Conservation (phyloP, 177 flowering plant species). For the Tripterygium wilfordii region DNA sequence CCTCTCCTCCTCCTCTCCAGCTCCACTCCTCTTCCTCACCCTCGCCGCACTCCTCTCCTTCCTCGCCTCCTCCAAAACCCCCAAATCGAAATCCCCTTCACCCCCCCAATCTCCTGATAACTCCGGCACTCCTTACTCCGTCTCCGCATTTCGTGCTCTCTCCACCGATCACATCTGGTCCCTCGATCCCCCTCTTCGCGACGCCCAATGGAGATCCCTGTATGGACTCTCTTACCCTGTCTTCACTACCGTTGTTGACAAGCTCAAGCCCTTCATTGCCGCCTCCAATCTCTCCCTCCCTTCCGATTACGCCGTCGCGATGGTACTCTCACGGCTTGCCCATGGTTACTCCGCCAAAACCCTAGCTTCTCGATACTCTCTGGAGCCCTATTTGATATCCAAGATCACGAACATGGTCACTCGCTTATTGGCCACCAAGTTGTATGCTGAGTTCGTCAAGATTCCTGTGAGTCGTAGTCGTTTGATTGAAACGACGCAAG, state of each 20-base stretch:
- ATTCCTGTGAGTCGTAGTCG: conserved; percentile 62
- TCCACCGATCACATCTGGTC: conserved; percentile 89
- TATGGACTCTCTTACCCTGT: conserved; percentile 92
- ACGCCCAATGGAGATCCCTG: conserved; percentile 79
- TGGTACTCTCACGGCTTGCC: conserved; percentile 82
- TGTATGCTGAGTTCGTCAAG: conserved; percentile 71
- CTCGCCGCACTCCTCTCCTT: conserved; percentile 21
- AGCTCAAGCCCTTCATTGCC: conserved; percentile 73
- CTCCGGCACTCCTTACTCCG: conserved; percentile 32
- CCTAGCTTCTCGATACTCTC: conserved; percentile 54
- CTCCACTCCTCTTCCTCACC: conserved; percentile 33
- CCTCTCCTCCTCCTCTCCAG: conserved; percentile 67
- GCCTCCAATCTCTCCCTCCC: conserved; percentile 81
- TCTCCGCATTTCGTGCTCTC: conserved; percentile 80
- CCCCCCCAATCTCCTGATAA: conserved; percentile 11
- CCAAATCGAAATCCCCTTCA: conserved; percentile 6
- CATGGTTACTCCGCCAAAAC: conserved; percentile 60
- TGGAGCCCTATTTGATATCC: conserved; percentile 74
- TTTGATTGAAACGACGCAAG: conserved; percentile 55
- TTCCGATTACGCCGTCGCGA: conserved; percentile 81
- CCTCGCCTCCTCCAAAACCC: conserved; percentile 15
- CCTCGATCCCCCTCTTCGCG: conserved; percentile 75
- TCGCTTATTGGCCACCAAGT: conserved; percentile 75
- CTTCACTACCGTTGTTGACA: conserved; percentile 81
- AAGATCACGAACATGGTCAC: conserved; percentile 90